Evolutionary conservation across 2,329 filamentous ascomycete species (phyloP), one percentile per base, ranked within the genome.

Genomic region (Venturia pyrina): DNA sequence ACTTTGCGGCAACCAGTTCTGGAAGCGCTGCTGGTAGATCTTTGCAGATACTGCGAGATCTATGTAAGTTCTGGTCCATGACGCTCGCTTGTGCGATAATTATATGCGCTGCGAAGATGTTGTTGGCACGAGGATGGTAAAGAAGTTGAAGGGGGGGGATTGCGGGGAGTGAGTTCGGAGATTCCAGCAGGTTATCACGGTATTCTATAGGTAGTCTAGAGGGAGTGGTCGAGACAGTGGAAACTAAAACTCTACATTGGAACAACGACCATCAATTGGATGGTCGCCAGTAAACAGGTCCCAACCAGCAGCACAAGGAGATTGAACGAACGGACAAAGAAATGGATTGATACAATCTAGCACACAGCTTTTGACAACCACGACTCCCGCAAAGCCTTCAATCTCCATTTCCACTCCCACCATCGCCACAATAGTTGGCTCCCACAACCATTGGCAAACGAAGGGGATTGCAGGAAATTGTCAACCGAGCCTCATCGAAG

Each of bases 1-100:
- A 79, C 66, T 75, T 77, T 57, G 73, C 70, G 50, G 74, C 73
- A 6, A 78, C 76, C 32, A 78, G 70, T 50, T 67, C 68, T 28
- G 75, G 73, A 24, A 78, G 73, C 32, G 73, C 64, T 68, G 75
- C 71, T n/a, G 73, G 67, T 40, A 77, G 70, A 43, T 70, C 71
- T 10, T 75, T 71, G 11, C 73, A 57, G 32, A 61, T 60, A 34
- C 32, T 34, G 37, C 4, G 10, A 11, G 37, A 41, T 43, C 43
- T 43, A 43, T 28, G n/a, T 4, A 28, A 11, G 37, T 19, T 34
- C 10, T 24, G 43, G 13, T 28, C 60, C 37, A 62, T 43, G n/a
- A n/a, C 5, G 28, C 60, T 44, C 3, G 13, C 17, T 62, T 46
- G 37, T 19, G 43, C 21, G 19, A 62, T 46, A 17, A 11, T 34